These are phyloP conservation scores for Crithidia expoeki DNA, from an alignment of 208 protist genomes.

Conservation along the genomic window DNA sequence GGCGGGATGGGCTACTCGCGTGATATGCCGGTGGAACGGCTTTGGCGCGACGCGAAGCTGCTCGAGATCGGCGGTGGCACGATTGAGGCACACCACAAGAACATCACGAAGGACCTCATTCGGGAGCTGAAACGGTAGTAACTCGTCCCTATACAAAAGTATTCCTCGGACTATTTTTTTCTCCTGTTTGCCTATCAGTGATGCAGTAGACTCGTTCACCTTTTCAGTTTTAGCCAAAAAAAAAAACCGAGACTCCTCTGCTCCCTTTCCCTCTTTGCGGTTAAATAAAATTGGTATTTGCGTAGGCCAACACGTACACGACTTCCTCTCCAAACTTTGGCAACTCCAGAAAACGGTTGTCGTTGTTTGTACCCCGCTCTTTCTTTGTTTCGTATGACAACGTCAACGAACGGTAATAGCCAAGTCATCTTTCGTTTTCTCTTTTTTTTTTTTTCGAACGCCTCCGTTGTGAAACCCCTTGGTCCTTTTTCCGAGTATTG, in stretches of 20 bases:
- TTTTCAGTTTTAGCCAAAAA: too few species aligned
- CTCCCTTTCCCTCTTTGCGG: too few species aligned
- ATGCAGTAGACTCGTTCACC: too few species aligned
- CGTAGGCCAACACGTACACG: too few species aligned
- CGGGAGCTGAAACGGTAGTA: slow-evolving; percentile 20
- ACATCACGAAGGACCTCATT: slow-evolving; percentile 77
- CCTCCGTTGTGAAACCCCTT: neutral
- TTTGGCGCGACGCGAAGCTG: slow-evolving; percentile 96
- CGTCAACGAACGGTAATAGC: neutral
- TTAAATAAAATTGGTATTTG: too few species aligned
- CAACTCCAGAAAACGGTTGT: too few species aligned
- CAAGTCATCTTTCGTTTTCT: slow-evolving; percentile 14
- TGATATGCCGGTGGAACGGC: slow-evolving; percentile 94
- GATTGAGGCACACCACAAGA: slow-evolving; percentile 86
- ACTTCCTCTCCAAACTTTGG: too few species aligned
- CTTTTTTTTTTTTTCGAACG: slow-evolving; percentile 3
- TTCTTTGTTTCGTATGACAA: slow-evolving; percentile 3
- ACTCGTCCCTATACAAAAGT: neutral
- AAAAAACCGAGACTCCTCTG: too few species aligned
- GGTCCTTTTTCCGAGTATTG: slow-evolving; percentile 15
- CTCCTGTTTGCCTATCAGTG: neutral
- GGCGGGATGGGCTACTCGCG: slow-evolving; percentile 96
- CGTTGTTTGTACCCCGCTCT: too few species aligned
- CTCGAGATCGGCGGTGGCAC: slow-evolving; percentile 93
- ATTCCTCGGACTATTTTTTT: slow-evolving; percentile 1